Conservation (phyloP, 306 rosid genomes). For the Prinsepia uniflora region DNA sequence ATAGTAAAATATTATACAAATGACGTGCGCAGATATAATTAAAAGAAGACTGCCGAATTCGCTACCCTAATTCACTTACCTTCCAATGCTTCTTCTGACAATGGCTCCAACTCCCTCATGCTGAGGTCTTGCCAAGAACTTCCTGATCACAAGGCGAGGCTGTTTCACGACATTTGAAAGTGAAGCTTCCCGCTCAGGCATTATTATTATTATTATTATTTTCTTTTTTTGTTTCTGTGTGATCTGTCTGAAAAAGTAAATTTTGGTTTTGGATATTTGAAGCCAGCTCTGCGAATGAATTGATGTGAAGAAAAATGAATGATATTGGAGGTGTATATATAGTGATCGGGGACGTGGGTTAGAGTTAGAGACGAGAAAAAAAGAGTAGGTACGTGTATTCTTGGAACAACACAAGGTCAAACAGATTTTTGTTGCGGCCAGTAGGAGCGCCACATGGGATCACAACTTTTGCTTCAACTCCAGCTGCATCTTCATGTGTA, state of each 20-base stretch:
- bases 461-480: slow-evolving; percentile 31
- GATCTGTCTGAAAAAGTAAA: not conserved
- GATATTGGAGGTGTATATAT: slow-evolving; percentile 30
- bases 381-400: not conserved
- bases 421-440: slow-evolving; percentile 35
- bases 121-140: slow-evolving; percentile 88
- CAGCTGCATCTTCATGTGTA: slow-evolving; percentile 7
- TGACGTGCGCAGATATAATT: no score
- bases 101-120: slow-evolving; percentile 88
- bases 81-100: slow-evolving; percentile 96
- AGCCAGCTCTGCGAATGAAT: slow-evolving; percentile 14
- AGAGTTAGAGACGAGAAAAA: not conserved
- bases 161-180: slow-evolving; percentile 24
- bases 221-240: not conserved
- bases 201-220: not conserved
- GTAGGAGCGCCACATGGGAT: slow-evolving; percentile 27
- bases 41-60: no score
- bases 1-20: no score
- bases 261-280: not conserved
- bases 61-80: slow-evolving; percentile 34
- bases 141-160: slow-evolving; percentile 65
- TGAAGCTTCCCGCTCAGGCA: slow-evolving; percentile 44
- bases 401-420: slow-evolving; percentile 47
- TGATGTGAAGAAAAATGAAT: slow-evolving; percentile 24
- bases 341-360: not conserved